These are phyloP conservation scores for Fistulifera solaris DNA, from an alignment of 108 stramenopile genomes.

Conservation along the genomic window DNA sequence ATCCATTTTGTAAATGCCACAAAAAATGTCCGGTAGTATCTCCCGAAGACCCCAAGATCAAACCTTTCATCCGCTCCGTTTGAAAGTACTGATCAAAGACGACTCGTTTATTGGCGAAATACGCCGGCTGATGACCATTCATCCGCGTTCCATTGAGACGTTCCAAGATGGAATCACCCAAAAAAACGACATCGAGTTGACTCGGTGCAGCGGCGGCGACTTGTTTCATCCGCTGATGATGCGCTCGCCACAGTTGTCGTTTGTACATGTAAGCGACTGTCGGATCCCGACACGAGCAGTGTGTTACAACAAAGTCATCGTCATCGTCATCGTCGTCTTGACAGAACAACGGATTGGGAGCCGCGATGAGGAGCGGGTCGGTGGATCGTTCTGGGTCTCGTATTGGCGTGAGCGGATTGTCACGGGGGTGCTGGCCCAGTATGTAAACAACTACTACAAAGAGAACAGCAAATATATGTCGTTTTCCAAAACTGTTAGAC, in stretches of 20 bases:
- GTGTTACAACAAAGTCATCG: not conserved
- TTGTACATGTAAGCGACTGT: slow-evolving; percentile 1
- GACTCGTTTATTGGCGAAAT: not conserved
- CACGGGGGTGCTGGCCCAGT: too few relatives aligned
- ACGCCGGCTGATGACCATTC: slow-evolving; percentile 15
- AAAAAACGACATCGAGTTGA: slow-evolving; percentile 52
- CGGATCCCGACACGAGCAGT: slow-evolving; percentile 20
- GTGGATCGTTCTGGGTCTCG: too few relatives aligned
- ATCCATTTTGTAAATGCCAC: slow-evolving; percentile 62
- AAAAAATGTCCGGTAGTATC: slow-evolving; percentile 56
- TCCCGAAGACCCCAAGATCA: slow-evolving; percentile 61
- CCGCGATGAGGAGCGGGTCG: too few relatives aligned
- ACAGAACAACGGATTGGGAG: too few relatives aligned
- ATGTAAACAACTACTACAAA: too few relatives aligned
- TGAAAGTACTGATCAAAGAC: slow-evolving; percentile 21
- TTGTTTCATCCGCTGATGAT: slow-evolving; percentile 8
- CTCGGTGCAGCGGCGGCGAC: slow-evolving; percentile 2
- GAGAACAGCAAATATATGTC: too few relatives aligned
- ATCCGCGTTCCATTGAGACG: slow-evolving; percentile 29
- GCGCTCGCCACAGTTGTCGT: not conserved
- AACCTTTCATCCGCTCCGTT: slow-evolving; percentile 28
- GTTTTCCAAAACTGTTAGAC: too few relatives aligned
- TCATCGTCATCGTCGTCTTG: too few relatives aligned
- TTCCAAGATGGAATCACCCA: slow-evolving; percentile 55
- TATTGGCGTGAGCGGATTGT: too few relatives aligned